Evolutionary conservation across 75 land plant genomes (phyloP).

Genomic region (Picea glauca): DNA sequence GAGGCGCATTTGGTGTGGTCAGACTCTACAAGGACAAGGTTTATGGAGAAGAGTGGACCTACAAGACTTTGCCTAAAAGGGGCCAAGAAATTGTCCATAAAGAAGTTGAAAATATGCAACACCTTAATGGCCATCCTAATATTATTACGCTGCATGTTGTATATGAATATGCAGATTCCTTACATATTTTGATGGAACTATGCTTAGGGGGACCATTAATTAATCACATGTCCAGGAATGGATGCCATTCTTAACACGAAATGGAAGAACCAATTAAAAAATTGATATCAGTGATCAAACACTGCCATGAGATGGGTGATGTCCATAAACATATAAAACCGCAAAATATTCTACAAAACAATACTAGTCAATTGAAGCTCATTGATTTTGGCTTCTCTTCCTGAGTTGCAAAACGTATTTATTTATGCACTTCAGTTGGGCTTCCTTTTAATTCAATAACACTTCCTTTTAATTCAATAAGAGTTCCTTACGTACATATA

Average conservation of each 20-base stretch:
- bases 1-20: constrained; percentile 72
- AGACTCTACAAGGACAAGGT: constrained; percentile 33
- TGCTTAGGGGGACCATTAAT: constrained; percentile 73
- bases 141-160: constrained; percentile 74
- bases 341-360: constrained; percentile 66
- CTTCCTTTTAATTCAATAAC: no score
- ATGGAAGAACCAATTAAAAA: constrained; percentile 63
- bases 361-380: constrained; percentile 48
- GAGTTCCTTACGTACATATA: no score
- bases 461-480: no score
- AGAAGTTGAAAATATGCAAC: constrained; percentile 94
- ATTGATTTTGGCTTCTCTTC: constrained; percentile 82
- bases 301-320: constrained; percentile 83
- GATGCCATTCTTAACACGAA: constrained; percentile 45
- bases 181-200: constrained; percentile 87
- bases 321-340: constrained; percentile 83
- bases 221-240: constrained; percentile 54
- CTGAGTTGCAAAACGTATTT: constrained; percentile 52
- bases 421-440: no score
- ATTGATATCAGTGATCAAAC: constrained; percentile 49
- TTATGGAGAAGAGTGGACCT: constrained; percentile 57
- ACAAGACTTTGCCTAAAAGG: constrained; percentile 62
- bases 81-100: constrained; percentile 64
- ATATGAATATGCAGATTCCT: constrained; percentile 61
- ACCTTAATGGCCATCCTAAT: constrained; percentile 24